These are phyloP conservation scores for Colletotrichum filicis DNA, from an alignment of 2,329 filamentous ascomycete genomes.

Conservation along the genomic window DNA sequence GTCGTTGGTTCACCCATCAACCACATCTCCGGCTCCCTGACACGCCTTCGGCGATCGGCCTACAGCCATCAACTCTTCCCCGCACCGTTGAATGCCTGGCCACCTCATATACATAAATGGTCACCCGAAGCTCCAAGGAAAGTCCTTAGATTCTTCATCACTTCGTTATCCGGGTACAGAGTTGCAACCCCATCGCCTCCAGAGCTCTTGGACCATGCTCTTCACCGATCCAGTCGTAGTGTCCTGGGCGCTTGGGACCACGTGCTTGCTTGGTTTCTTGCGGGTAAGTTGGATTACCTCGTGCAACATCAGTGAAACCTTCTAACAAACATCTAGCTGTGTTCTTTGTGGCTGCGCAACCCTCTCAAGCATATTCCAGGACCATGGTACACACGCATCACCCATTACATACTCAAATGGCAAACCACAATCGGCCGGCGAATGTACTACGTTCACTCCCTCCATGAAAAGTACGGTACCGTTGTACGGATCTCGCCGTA, in stretches of 20 bases:
- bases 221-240: neutral
- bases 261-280: neutral
- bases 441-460: slow-evolving; percentile 15
- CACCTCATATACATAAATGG: neutral
- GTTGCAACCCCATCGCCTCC: neutral
- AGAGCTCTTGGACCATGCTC: neutral
- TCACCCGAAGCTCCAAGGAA: neutral
- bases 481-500: slow-evolving; percentile 22
- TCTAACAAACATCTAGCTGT: neutral
- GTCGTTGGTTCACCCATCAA: neutral
- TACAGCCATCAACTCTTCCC: neutral
- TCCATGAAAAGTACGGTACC: slow-evolving; percentile 11
- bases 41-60: neutral
- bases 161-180: no score
- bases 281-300: neutral
- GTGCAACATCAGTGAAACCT: neutral
- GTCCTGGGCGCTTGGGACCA: neutral
- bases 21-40: neutral
- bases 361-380: slow-evolving; percentile 24
- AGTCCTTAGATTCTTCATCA: neutral
- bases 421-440: slow-evolving; percentile 9
- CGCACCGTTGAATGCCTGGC: neutral
- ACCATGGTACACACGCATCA: slow-evolving; percentile 23
- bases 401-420: slow-evolving; percentile 10
- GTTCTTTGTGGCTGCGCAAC: neutral